Conservation (phyloP, 129 eudicot genomes). For the Tanacetum coccineum region DNA sequence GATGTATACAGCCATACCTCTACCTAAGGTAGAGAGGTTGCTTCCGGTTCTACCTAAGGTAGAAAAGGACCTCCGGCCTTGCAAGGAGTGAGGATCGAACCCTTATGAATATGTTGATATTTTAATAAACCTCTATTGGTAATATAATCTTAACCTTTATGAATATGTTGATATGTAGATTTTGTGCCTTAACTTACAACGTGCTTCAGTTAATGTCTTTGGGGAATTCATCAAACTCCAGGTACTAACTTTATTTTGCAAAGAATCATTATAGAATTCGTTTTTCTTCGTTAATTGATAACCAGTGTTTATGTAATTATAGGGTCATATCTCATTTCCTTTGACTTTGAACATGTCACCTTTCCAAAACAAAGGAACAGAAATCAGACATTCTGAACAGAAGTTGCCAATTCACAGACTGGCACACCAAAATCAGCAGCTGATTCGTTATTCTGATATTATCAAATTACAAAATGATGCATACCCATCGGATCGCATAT, state of each 20-base stretch:
- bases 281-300: conserved; percentile 15
- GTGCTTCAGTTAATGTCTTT: conserved; percentile 60
- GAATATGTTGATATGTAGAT: conserved; percentile 43
- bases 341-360: conserved; percentile 54
- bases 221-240: conserved; percentile 67
- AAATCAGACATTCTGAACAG: conserved; percentile 36
- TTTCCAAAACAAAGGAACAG: conserved; percentile 46
- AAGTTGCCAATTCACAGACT: conserved; percentile 24
- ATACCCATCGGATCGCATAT: conserved; percentile 6
- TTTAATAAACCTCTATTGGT: no score
- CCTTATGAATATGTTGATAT: no score
- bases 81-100: no score
- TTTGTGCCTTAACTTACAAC: conserved; percentile 80
- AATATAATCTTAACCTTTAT: neutral
- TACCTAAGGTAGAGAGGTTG: no score
- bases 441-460: conserved; percentile 24
- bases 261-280: neutral
- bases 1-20: no score
- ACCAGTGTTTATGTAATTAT: conserved; percentile 21
- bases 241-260: conserved; percentile 40
- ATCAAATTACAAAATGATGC: conserved; percentile 24
- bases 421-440: conserved; percentile 25
- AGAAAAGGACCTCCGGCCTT: no score
- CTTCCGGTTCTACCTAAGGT: no score
- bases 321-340: conserved; percentile 90